These are phyloP conservation scores for Pseudocercospora crystallina DNA, from an alignment of 2,329 filamentous ascomycete species.

Conservation along the genomic window DNA sequence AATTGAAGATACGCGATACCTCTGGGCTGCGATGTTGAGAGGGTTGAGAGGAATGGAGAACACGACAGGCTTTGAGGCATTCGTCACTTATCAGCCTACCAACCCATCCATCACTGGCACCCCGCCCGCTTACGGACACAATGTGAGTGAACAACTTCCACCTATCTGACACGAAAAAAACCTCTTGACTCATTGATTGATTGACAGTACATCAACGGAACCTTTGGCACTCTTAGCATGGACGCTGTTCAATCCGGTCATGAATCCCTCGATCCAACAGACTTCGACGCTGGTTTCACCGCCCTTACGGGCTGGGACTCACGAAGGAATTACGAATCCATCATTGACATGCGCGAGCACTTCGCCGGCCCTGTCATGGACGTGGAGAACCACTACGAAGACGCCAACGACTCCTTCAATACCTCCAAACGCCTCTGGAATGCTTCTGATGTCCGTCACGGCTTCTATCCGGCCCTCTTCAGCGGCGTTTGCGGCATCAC, in stretches of 20 bases:
- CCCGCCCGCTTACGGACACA: no score
- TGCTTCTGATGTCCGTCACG: not conserved
- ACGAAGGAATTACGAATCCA: not conserved
- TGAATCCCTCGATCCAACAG: not conserved
- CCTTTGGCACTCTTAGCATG: not conserved
- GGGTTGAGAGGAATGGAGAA: no score
- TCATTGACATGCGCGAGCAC: not conserved
- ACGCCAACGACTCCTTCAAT: not conserved
- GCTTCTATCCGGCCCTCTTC: not conserved
- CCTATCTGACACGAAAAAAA: no score
- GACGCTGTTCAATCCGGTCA: not conserved
- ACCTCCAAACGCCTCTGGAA: not conserved
- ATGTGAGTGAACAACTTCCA: no score
- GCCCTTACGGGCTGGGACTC: not conserved
- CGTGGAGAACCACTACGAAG: not conserved
- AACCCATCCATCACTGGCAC: no score
- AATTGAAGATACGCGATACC: no score
- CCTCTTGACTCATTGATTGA: no score
- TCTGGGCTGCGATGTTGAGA: no score
- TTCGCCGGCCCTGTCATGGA: not conserved
- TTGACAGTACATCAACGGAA: not conserved
- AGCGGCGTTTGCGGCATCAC: no score
- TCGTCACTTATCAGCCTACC: no score
- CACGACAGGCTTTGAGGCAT: no score
- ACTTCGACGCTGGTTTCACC: not conserved